A percentile compares a stretch with the other conserved stretches of the same genome.
Evolutionary conservation across 352 stramenopile genomes (phyloP).

Genomic region (Pythium coloratum): DNA sequence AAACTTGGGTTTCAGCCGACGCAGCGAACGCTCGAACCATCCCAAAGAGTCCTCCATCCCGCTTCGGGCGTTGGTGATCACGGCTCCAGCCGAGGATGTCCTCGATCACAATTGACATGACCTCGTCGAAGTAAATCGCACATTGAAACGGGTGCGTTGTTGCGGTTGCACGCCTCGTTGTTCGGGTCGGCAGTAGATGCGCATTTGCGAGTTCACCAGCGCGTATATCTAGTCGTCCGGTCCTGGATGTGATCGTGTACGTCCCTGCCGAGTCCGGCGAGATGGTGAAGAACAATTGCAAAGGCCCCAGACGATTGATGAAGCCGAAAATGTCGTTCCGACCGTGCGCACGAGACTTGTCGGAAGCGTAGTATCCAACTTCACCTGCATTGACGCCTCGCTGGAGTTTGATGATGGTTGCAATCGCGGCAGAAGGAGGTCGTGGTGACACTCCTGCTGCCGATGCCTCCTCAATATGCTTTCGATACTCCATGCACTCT

Average conservation of each 20-base stretch:
- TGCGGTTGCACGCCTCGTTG: background rate
- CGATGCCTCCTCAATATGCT: background rate
- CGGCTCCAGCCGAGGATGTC: slow-evolving; percentile 1
- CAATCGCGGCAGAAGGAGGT: background rate
- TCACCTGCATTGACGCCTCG: background rate
- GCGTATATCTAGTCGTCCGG: background rate
- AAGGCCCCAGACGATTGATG: slow-evolving; percentile 4
- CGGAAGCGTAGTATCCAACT: background rate
- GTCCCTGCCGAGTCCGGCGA: slow-evolving; percentile 6
- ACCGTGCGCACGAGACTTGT: background rate
- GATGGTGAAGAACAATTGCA: slow-evolving; percentile 13
- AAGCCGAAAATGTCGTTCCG: slow-evolving; percentile 9
- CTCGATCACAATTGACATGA: slow-evolving; percentile 6
- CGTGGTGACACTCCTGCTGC: background rate
- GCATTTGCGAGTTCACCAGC: background rate
- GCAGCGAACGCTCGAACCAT: slow-evolving; percentile 4
- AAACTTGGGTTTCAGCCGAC: slow-evolving; percentile 12
- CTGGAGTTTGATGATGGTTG: background rate
- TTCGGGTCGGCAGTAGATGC: slow-evolving; percentile 1
- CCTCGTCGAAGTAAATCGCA: slow-evolving; percentile 5
- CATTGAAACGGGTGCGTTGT: slow-evolving; percentile 5
- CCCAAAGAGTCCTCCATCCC: background rate
- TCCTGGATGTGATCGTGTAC: background rate
- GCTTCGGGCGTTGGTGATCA: background rate
- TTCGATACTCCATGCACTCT: background rate